phyloP scores from a whole-genome alignment of 306 rosid species.

The Cercis canadensis region DNA sequence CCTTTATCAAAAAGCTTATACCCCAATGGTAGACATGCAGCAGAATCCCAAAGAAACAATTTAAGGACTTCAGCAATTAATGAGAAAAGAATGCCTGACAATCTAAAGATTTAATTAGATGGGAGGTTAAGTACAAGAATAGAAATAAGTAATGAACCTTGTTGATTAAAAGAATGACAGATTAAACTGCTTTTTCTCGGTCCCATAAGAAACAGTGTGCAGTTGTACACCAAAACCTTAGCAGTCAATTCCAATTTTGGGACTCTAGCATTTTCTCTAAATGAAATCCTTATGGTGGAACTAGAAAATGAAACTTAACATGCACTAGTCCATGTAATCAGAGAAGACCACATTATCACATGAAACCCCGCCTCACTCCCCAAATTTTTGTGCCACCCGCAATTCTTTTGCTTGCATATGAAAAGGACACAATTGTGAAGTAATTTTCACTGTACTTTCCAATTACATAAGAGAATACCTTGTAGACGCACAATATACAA shows the following conservation, averaged over 20 bases:
- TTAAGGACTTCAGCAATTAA: conserved; percentile 19
- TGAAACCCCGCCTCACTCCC: conserved; percentile 10
- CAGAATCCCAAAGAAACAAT: conserved; percentile 27
- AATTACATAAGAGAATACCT: conserved; percentile 59
- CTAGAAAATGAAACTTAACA: conserved; percentile 18
- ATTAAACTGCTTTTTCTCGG: too few relatives aligned
- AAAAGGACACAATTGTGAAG: conserved; percentile 28
- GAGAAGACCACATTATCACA: neutral
- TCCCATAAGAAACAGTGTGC: too few relatives aligned
- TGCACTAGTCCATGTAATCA: neutral
- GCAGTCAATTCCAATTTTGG: too few relatives aligned
- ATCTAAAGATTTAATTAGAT: too few relatives aligned
- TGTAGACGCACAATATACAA: conserved; percentile 97
- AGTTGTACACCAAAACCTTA: too few relatives aligned
- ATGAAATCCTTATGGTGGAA: too few relatives aligned
- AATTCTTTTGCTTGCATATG: conserved; percentile 17
- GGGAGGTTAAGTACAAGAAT: too few relatives aligned
- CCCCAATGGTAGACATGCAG: conserved; percentile 14
- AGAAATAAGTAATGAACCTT: too few relatives aligned
- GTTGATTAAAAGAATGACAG: too few relatives aligned
- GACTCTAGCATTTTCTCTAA: too few relatives aligned
- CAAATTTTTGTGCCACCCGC: conserved; percentile 17
- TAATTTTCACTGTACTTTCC: conserved; percentile 21
- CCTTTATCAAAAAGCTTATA: too few relatives aligned
- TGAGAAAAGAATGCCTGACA: conserved; percentile 22